Evolutionary conservation across 2,329 filamentous ascomycete genomes (phyloP).

Genomic region (Epichloe gansuensis): DNA sequence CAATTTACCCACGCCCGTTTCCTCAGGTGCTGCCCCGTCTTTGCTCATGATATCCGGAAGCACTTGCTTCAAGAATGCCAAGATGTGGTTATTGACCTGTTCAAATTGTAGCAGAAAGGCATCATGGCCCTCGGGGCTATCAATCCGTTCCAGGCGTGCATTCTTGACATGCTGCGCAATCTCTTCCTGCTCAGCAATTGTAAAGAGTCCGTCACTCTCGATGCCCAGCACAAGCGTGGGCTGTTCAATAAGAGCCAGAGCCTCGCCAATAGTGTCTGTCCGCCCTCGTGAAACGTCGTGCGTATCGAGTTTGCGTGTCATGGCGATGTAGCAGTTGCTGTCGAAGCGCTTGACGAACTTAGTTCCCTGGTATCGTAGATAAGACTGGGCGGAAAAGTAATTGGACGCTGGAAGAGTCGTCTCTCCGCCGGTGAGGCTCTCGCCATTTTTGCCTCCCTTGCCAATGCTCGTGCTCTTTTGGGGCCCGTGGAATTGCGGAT

Average conservation of each 20-base stretch:
- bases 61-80: slow-evolving; percentile 71
- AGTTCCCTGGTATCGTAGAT: slow-evolving; percentile 87
- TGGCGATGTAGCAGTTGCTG: slow-evolving; percentile 97
- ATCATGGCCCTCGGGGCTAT: slow-evolving; percentile 90
- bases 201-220: slow-evolving; percentile 90
- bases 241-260: slow-evolving; percentile 72
- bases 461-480: not conserved
- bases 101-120: slow-evolving; percentile 95
- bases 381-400: slow-evolving; percentile 98
- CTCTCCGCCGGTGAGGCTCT: slow-evolving; percentile 39
- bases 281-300: slow-evolving; percentile 85
- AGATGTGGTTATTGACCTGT: slow-evolving; percentile 82
- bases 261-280: slow-evolving; percentile 54
- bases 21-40: slow-evolving; percentile 36
- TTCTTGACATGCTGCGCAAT: slow-evolving; percentile 71
- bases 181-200: slow-evolving; percentile 92
- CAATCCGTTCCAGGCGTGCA: slow-evolving; percentile 71
- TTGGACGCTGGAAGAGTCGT: slow-evolving; percentile 47
- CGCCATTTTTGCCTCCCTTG: slow-evolving; percentile 23
- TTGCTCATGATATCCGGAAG: slow-evolving; percentile 79
- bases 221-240: slow-evolving; percentile 88
- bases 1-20: slow-evolving; percentile 45
- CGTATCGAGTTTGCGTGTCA: slow-evolving; percentile 94
- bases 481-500: slow-evolving; percentile 62
- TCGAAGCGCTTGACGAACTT: slow-evolving; percentile 98